These are phyloP conservation scores for Diplodia corticola DNA, from an alignment of 2,329 filamentous ascomycete genomes.

Conservation along the genomic window DNA sequence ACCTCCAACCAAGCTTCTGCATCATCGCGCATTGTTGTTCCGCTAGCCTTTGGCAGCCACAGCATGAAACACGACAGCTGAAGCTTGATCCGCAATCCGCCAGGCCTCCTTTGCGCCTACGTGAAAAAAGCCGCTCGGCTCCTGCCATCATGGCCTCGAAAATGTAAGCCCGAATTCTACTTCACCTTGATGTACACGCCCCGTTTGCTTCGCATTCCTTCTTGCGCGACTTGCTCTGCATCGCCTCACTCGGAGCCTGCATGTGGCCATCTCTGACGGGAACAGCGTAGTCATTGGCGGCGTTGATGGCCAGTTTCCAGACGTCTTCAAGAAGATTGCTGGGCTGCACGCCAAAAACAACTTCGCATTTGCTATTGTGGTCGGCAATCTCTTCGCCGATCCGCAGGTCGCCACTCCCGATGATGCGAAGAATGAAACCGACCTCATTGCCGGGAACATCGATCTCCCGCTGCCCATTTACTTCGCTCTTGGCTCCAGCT, in stretches of 20 bases:
- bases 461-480: slow-evolving; percentile 80
- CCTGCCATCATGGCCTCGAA: slow-evolving; percentile 55
- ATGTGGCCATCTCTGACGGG: neutral
- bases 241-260: neutral
- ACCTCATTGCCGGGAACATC: slow-evolving; percentile 72
- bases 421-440: slow-evolving; percentile 54
- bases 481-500: slow-evolving; percentile 75
- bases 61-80: neutral
- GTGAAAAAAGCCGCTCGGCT: neutral
- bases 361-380: slow-evolving; percentile 82
- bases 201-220: neutral
- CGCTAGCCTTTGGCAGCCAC: neutral
- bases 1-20: neutral
- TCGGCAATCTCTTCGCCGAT: slow-evolving; percentile 76
- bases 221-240: neutral
- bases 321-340: slow-evolving; percentile 77
- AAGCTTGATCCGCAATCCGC: neutral
- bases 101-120: neutral
- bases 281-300: slow-evolving; percentile 76
- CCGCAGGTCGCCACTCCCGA: slow-evolving; percentile 48
- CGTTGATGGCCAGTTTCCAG: slow-evolving; percentile 74
- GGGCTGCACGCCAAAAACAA: slow-evolving; percentile 81
- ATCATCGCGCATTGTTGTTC: neutral
- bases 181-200: slow-evolving; percentile 2
- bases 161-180: slow-evolving; percentile 47